These are phyloP conservation scores for Lactarius sanguifluus DNA, from an alignment of 768 basidiomycete species.

Conservation along the genomic window DNA sequence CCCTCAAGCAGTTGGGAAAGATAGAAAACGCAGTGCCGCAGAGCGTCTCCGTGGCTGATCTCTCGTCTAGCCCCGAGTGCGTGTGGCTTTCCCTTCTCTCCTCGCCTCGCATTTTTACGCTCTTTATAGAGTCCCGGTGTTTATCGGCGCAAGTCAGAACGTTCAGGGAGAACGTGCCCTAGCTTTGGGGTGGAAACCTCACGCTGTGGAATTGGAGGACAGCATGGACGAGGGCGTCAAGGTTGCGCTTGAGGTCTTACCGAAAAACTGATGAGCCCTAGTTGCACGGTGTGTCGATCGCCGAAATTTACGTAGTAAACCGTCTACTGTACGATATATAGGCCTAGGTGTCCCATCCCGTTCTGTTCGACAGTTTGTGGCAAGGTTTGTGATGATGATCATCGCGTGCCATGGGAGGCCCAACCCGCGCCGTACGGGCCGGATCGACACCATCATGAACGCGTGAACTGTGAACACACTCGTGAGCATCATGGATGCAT, in stretches of 20 bases:
- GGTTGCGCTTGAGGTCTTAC: background rate
- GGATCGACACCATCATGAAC: background rate
- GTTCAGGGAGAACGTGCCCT: background rate
- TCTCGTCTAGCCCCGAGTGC: background rate
- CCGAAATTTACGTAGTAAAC: background rate
- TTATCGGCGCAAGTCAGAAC: conserved; percentile 8
- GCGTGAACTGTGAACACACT: background rate
- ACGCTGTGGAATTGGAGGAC: conserved; percentile 9
- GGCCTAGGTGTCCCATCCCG: background rate
- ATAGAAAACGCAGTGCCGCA: background rate
- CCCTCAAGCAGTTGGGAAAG: background rate
- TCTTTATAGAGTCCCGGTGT: background rate
- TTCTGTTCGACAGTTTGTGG: too few relatives aligned
- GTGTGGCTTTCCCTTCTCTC: background rate
- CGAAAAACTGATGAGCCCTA: background rate
- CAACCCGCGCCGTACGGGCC: background rate
- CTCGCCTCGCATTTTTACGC: background rate
- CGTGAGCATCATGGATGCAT: too few relatives aligned
- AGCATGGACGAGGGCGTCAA: background rate
- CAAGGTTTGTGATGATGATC: too few relatives aligned
- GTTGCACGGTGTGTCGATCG: background rate
- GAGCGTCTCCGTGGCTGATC: background rate
- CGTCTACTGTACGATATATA: background rate
- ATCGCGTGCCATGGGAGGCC: too few relatives aligned
- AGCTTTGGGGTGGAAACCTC: conserved; percentile 1